phyloP scores from a whole-genome alignment of 1,139 yeast species.

The Candida sojae region DNA sequence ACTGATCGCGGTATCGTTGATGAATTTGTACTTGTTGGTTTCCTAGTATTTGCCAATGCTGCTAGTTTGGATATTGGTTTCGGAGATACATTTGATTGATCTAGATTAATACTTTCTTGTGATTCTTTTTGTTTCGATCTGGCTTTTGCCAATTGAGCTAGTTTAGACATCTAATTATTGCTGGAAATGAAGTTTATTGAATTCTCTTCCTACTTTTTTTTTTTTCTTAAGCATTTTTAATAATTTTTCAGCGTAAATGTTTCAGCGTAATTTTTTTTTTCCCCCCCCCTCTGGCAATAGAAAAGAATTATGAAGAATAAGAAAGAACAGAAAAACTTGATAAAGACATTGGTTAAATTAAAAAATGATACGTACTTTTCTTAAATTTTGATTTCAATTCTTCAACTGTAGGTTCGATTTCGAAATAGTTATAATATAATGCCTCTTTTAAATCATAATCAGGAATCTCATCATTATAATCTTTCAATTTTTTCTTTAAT shows the following conservation, averaged over 20 bases:
- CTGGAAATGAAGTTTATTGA: background rate
- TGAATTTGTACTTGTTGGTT: constrained; percentile 8
- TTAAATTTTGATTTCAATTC: constrained; percentile 51
- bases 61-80: constrained; percentile 45
- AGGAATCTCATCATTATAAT: constrained; percentile 46
- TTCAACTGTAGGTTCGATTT: constrained; percentile 51
- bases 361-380: constrained; percentile 41
- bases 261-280: background rate
- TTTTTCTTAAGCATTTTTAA: background rate
- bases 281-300: too few relatives aligned
- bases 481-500: constrained; percentile 33
- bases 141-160: constrained; percentile 22
- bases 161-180: constrained; percentile 16
- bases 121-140: constrained; percentile 15
- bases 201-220: background rate
- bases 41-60: constrained; percentile 47
- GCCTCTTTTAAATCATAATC: constrained; percentile 60
- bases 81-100: constrained; percentile 1
- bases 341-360: background rate
- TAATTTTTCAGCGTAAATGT: too few relatives aligned
- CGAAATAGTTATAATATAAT: constrained; percentile 62
- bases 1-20: constrained; percentile 16
- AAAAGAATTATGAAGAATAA: background rate
- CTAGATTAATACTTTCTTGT: constrained; percentile 8
- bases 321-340: constrained; percentile 1